Percentiles rank a stretch among this genome's conserved stretches.
These are phyloP conservation scores for Spiromastix sp. DNA, from an alignment of 2,329 filamentous ascomycete genomes.

Conservation along the genomic window DNA sequence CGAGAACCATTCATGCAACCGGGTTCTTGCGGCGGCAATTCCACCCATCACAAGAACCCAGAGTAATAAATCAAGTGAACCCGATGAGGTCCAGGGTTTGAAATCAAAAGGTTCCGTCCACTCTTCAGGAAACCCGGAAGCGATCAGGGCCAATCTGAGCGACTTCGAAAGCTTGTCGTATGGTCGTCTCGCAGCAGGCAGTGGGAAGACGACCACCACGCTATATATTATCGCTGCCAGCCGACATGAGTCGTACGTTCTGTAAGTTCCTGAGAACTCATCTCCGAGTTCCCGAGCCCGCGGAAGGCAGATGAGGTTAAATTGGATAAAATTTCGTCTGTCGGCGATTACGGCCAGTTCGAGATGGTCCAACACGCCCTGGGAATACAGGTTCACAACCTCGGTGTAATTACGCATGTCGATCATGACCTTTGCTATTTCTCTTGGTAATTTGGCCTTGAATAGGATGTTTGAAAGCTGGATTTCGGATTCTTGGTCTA, in stretches of 20 bases:
- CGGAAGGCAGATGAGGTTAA: slow-evolving; percentile 23
- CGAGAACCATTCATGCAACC: slow-evolving; percentile 25
- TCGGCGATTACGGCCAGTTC: slow-evolving; percentile 18
- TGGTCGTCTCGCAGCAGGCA: slow-evolving; percentile 28
- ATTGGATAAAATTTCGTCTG: slow-evolving; percentile 30
- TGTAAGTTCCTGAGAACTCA: slow-evolving; percentile 6
- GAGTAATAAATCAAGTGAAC: slow-evolving; percentile 16
- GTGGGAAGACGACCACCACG: slow-evolving; percentile 29
- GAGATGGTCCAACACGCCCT: slow-evolving; percentile 11
- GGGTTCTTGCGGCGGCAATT: slow-evolving; percentile 24
- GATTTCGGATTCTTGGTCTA: no score
- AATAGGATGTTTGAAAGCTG: slow-evolving; percentile 6
- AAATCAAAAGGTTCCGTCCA: slow-evolving; percentile 16
- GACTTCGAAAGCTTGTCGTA: slow-evolving; percentile 20
- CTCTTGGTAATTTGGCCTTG: slow-evolving; percentile 3
- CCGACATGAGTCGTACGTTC: slow-evolving; percentile 26
- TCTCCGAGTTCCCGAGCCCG: slow-evolving; percentile 15
- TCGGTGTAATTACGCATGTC: slow-evolving; percentile 19
- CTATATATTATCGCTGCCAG: slow-evolving; percentile 27
- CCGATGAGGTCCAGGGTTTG: slow-evolving; percentile 29
- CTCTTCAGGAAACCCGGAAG: slow-evolving; percentile 12
- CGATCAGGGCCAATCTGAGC: slow-evolving; percentile 17
- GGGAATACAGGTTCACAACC: slow-evolving; percentile 15
- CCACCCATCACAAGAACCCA: slow-evolving; percentile 30
- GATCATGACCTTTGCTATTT: slow-evolving; percentile 12